Evolutionary conservation across 108 stramenopile species (phyloP).

Genomic region (Cylindrotheca closterium): DNA sequence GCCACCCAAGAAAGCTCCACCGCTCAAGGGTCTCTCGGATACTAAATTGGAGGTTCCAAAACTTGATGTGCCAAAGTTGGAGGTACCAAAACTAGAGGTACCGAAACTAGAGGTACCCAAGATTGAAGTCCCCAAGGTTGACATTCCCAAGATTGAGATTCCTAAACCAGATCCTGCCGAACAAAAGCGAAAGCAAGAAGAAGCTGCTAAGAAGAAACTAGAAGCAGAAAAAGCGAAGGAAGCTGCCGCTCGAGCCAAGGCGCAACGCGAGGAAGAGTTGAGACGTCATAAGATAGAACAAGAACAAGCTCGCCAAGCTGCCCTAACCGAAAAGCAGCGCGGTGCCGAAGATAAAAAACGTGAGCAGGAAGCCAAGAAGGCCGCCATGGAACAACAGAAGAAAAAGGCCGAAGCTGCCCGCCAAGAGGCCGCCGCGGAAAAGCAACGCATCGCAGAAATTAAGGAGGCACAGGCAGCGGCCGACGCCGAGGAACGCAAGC

Average conservation of each 20-base stretch:
- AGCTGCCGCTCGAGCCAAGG: conserved; percentile 2
- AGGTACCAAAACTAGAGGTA: conserved; percentile 21
- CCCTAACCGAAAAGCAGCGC: too few relatives aligned
- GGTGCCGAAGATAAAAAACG: neutral
- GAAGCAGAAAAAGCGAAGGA: conserved; percentile 9
- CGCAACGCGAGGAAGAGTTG: too few relatives aligned
- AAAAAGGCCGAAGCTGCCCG: conserved; percentile 12
- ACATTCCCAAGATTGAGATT: conserved; percentile 15
- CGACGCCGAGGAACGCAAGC: conserved; percentile 2
- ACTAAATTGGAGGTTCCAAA: conserved; percentile 11
- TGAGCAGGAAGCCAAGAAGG: neutral
- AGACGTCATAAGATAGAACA: too few relatives aligned
- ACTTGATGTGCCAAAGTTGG: conserved; percentile 29
- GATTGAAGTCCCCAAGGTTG: conserved; percentile 35
- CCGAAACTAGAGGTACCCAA: conserved; percentile 57
- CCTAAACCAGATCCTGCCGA: conserved; percentile 25
- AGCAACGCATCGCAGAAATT: conserved; percentile 6
- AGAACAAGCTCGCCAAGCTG: neutral
- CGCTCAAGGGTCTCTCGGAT: conserved; percentile 9
- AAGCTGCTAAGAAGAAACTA: conserved; percentile 6
- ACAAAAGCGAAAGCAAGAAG: conserved; percentile 4
- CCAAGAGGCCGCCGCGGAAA: conserved; percentile 16
- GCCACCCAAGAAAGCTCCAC: conserved; percentile 34
- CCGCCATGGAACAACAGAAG: conserved; percentile 2
- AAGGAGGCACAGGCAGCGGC: conserved; percentile 1